Evolutionary conservation across 768 basidiomycete species (phyloP), one percentile per base, ranked within the genome.

Genomic region (Chiua virens): DNA sequence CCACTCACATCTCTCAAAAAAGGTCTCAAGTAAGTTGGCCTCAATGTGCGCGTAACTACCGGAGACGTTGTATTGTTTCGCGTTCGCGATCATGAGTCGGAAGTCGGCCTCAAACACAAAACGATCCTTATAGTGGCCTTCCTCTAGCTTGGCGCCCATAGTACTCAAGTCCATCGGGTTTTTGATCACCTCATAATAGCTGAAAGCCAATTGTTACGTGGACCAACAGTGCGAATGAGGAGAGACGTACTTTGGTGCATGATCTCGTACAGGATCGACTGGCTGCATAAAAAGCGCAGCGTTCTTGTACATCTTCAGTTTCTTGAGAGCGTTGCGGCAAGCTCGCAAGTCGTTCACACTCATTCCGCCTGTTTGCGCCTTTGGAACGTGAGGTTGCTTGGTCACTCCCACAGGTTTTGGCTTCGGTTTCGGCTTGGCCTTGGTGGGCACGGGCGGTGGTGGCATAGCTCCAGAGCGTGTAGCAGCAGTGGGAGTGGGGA

Each of bases 121-220:
- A 10, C 93, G 84, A 60, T 89, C 84, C 54, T 83, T 79, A 73
- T 98, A 98, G 70, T 87, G 80, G 7, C 94, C 93, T 49, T 81
- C 84, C 59, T 89, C 86, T 11, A 98, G 73, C 66, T 96, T 98
- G 34, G 87, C 87, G 23, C 79, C 75, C 76, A 96, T 89, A 0
- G 94, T 93, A 45, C 86, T 85, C 17, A 98, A 76, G 64, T 99
- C 97, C 92, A 99, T 98, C 1, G 97, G 96, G 11, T 87, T 78
- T 68, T 89, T 89, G 68, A 99, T 86, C 52, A 94, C 72, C 47
- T 89, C 85, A 61, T 93, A 92, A 67, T 98, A 98, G 58, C 94
- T 96, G 40, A 8, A n/a, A 23, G 23, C 11, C 9, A 36, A 48
- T 46, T 36, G 43, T 39, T 23, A 37, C 30, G 56, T 36, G 17